phyloP scores from a whole-genome alignment of 2,329 filamentous ascomycete species.

The Xylariaceae sp. region DNA sequence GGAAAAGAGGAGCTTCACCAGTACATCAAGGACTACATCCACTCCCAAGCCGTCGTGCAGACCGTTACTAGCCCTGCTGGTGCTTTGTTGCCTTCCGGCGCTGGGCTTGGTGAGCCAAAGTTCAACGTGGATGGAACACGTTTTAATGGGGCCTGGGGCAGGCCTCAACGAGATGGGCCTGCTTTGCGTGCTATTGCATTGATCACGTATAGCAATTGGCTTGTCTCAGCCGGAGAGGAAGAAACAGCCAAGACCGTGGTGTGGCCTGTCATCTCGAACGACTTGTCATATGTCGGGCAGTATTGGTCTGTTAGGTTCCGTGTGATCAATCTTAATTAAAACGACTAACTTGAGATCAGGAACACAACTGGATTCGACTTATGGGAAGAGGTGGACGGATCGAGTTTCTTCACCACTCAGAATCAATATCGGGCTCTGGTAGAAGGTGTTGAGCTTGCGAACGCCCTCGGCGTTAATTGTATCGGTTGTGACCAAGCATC shows the following conservation, averaged over 20 bases:
- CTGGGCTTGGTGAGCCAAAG: slow-evolving; percentile 59
- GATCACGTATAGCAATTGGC: slow-evolving; percentile 56
- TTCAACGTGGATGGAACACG: slow-evolving; percentile 54
- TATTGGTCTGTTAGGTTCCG: slow-evolving; percentile 43
- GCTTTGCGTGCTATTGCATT: slow-evolving; percentile 60
- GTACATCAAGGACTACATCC: slow-evolving; percentile 55
- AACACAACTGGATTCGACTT: slow-evolving; percentile 61
- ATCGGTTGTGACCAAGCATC: slow-evolving; percentile 53
- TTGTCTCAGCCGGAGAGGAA: slow-evolving; percentile 48
- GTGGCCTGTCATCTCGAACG: slow-evolving; percentile 60
- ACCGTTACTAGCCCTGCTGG: slow-evolving; percentile 57
- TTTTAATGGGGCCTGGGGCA: slow-evolving; percentile 57
- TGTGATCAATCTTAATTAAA: not conserved
- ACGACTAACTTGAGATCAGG: slow-evolving; percentile 26
- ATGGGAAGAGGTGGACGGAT: slow-evolving; percentile 62
- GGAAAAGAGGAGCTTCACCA: slow-evolving; percentile 49
- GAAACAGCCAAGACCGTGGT: slow-evolving; percentile 46
- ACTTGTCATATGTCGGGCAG: slow-evolving; percentile 58
- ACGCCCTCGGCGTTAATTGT: slow-evolving; percentile 51
- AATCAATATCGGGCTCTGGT: slow-evolving; percentile 55
- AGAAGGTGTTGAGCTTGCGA: slow-evolving; percentile 56
- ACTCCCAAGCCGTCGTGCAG: slow-evolving; percentile 55
- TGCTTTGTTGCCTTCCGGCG: slow-evolving; percentile 44
- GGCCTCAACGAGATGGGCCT: slow-evolving; percentile 63
- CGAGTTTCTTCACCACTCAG: slow-evolving; percentile 61